These are phyloP conservation scores for Diddensiella santjacobensis DNA, from an alignment of 805 yeast genomes.

Conservation along the genomic window DNA sequence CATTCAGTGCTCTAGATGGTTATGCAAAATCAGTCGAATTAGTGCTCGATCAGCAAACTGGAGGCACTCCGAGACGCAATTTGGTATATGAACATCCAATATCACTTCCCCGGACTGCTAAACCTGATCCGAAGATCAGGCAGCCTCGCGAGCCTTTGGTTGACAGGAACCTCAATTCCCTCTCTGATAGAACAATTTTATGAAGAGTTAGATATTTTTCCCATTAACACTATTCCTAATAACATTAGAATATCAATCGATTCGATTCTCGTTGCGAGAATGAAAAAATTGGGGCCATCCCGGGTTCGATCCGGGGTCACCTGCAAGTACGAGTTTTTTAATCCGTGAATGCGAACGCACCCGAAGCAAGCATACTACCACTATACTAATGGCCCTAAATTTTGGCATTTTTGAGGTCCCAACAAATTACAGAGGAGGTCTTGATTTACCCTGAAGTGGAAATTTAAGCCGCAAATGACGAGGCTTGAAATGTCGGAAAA, in stretches of 20 bases:
- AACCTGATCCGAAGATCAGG: not conserved
- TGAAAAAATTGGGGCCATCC: conserved; percentile 36
- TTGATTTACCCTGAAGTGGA: not conserved
- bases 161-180: not conserved
- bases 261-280: too few species aligned
- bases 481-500: not conserved
- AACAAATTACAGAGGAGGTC: too few species aligned
- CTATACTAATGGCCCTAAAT: conserved; percentile 36
- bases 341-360: conserved; percentile 31
- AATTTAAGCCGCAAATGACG: not conserved
- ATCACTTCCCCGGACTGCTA: not conserved
- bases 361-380: conserved; percentile 41
- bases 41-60: not conserved
- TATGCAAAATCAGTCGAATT: not conserved
- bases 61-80: not conserved
- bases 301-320: conserved; percentile 41
- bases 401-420: conserved; percentile 2
- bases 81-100: not conserved
- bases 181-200: too few species aligned
- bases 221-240: too few species aligned
- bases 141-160: not conserved
- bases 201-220: not conserved
- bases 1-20: not conserved
- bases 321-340: conserved; percentile 33
- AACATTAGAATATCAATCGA: not conserved